Evolutionary conservation across 805 yeast genomes (phyloP).

Genomic region (Sugiyamaella qingdaonensis): DNA sequence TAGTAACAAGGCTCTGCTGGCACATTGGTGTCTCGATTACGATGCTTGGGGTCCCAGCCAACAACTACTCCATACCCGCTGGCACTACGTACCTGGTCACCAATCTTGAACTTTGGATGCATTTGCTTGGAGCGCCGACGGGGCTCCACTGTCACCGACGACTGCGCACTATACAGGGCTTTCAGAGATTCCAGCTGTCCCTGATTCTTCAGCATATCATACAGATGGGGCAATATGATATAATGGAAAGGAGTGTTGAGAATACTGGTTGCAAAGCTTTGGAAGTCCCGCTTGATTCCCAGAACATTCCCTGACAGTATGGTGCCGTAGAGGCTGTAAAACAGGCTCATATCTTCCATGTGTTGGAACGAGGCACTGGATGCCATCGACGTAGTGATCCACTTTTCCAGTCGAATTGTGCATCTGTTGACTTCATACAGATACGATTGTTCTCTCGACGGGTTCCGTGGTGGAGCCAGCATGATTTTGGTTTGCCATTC

Average conservation of each 20-base stretch:
- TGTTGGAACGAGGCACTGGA: background rate
- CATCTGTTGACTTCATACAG: background rate
- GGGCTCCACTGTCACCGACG: background rate
- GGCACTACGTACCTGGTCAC: slow-evolving; percentile 3
- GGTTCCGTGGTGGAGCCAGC: background rate
- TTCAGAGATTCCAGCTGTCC: background rate
- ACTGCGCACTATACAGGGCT: background rate
- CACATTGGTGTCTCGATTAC: background rate
- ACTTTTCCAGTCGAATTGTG: background rate
- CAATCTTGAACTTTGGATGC: background rate
- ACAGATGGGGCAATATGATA: background rate
- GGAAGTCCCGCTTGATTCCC: background rate
- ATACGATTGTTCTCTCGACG: background rate
- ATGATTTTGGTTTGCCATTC: background rate
- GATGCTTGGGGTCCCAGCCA: background rate
- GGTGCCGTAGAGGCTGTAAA: background rate
- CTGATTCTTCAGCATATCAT: background rate
- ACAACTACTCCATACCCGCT: slow-evolving; percentile 1
- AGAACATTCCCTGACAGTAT: background rate
- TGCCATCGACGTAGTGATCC: background rate
- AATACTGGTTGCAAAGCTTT: background rate
- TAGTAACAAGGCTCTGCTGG: background rate
- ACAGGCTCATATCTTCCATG: background rate
- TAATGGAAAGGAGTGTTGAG: background rate
- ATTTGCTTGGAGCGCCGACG: background rate